Evolutionary conservation across 1,284 basidiomycete genomes (phyloP).

Genomic region (Ustilago curta): DNA sequence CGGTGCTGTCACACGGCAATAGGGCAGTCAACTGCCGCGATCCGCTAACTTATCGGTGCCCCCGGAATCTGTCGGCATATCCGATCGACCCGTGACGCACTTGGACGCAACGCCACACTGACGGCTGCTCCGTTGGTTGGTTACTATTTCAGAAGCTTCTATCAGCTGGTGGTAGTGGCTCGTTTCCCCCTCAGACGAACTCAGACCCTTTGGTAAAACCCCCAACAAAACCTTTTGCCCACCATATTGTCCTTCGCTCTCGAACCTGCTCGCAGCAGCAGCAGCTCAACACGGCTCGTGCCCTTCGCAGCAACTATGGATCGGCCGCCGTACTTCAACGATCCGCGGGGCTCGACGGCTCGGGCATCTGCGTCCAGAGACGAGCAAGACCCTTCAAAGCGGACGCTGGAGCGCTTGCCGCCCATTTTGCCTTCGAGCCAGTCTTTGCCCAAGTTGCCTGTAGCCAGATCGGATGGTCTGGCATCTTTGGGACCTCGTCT

Average conservation of each 20-base stretch:
- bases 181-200: not conserved
- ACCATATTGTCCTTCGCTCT: slow-evolving; percentile 40
- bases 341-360: slow-evolving; percentile 21
- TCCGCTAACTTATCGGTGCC: not conserved
- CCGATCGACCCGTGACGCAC: not conserved
- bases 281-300: slow-evolving; percentile 23
- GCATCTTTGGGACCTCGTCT: slow-evolving; percentile 15
- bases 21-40: not conserved
- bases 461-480: slow-evolving; percentile 17
- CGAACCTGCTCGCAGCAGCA: slow-evolving; percentile 44
- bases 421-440: slow-evolving; percentile 28
- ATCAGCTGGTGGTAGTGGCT: not conserved
- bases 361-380: slow-evolving; percentile 10
- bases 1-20: slow-evolving; percentile 3
- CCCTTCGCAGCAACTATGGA: slow-evolving; percentile 34
- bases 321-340: slow-evolving; percentile 32
- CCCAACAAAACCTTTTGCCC: slow-evolving; percentile 27
- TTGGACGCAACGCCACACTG: not conserved
- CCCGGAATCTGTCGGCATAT: slow-evolving; percentile 6
- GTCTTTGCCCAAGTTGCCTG: slow-evolving; percentile 16
- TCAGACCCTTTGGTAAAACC: not conserved
- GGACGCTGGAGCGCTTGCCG: slow-evolving; percentile 24
- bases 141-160: too few relatives aligned
- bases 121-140: not conserved
- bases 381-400: slow-evolving; percentile 11